phyloP scores from a whole-genome alignment of 352 stramenopile genomes.

The Globisporangium heterothallicum region DNA sequence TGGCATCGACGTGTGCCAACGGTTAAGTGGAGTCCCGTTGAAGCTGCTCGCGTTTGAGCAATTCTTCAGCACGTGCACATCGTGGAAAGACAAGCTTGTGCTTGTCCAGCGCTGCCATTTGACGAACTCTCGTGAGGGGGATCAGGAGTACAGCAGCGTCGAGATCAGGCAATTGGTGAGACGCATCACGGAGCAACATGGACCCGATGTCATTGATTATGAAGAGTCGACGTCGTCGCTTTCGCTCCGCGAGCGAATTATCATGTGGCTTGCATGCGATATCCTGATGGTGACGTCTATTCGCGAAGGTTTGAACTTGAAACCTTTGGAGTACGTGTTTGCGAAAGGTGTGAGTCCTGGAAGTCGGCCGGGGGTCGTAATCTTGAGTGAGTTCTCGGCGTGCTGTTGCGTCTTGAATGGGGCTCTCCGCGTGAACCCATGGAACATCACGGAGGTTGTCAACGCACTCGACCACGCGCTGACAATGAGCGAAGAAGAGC shows the following conservation, averaged over 20 bases:
- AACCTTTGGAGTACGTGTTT: conserved; percentile 95
- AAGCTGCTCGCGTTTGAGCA: conserved; percentile 96
- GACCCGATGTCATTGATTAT: conserved; percentile 79
- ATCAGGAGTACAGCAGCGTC: conserved; percentile 88
- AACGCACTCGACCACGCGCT: conserved; percentile 91
- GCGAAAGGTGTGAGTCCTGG: conserved; percentile 55
- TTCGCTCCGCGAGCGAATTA: conserved; percentile 88
- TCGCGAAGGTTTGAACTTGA: conserved; percentile 96
- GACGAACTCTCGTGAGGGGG: conserved; percentile 81
- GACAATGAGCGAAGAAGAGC: conserved; percentile 89
- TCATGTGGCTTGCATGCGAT: conserved; percentile 93
- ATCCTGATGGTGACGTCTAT: conserved; percentile 95
- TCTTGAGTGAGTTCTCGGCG: conserved; percentile 96
- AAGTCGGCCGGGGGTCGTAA: conserved; percentile 89
- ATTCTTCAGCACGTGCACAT: conserved; percentile 93
- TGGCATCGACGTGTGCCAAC: conserved; percentile 92
- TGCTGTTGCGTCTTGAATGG: conserved; percentile 96
- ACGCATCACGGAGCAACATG: conserved; percentile 69
- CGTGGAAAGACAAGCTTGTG: conserved; percentile 93
- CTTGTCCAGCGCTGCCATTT: conserved; percentile 92
- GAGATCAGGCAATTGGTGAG: conserved; percentile 82
- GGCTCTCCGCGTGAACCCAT: conserved; percentile 95
- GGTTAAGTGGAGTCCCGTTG: conserved; percentile 91
- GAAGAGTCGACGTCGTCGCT: conserved; percentile 81
- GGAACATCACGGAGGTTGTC: conserved; percentile 92